Evolutionary conservation across 2,329 filamentous ascomycete genomes (phyloP).

Genomic region (Fusarium liriodendri): DNA sequence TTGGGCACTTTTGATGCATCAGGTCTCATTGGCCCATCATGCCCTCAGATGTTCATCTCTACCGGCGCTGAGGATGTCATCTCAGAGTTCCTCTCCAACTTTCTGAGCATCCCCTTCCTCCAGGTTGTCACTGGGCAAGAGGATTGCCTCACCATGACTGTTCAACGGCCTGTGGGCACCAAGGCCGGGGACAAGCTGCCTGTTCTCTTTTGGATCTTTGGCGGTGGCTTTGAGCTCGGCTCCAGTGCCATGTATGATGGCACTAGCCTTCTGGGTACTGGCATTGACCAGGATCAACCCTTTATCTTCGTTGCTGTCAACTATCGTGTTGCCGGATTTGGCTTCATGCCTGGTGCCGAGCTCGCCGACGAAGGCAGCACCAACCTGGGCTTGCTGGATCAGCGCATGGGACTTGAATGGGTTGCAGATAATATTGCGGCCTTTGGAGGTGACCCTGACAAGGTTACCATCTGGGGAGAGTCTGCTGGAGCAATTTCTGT

Average conservation of each 20-base stretch:
- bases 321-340: slow-evolving; percentile 80
- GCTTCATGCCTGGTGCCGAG: slow-evolving; percentile 77
- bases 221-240: slow-evolving; percentile 71
- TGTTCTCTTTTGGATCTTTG: slow-evolving; percentile 78
- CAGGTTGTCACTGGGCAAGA: slow-evolving; percentile 67
- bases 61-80: slow-evolving; percentile 55
- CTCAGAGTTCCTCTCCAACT: slow-evolving; percentile 57
- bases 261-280: slow-evolving; percentile 57
- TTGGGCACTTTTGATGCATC: slow-evolving; percentile 73
- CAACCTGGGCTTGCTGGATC: slow-evolving; percentile 80
- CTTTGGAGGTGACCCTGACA: slow-evolving; percentile 83
- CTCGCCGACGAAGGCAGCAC: slow-evolving; percentile 73
- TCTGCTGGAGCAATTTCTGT: slow-evolving; percentile 79
- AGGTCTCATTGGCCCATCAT: slow-evolving; percentile 65
- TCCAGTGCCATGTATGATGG: slow-evolving; percentile 65
- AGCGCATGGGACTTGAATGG: slow-evolving; percentile 79
- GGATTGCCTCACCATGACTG: slow-evolving; percentile 72
- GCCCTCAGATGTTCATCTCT: slow-evolving; percentile 77
- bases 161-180: slow-evolving; percentile 69
- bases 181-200: slow-evolving; percentile 67
- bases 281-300: slow-evolving; percentile 58
- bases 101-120: slow-evolving; percentile 68
- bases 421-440: slow-evolving; percentile 79
- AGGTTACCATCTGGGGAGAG: slow-evolving; percentile 85
- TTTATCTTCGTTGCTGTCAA: slow-evolving; percentile 83